Evolutionary conservation across 108 stramenopile genomes (phyloP), one percentile per base, ranked within the genome.

Genomic region (Cyclotella cryptica): DNA sequence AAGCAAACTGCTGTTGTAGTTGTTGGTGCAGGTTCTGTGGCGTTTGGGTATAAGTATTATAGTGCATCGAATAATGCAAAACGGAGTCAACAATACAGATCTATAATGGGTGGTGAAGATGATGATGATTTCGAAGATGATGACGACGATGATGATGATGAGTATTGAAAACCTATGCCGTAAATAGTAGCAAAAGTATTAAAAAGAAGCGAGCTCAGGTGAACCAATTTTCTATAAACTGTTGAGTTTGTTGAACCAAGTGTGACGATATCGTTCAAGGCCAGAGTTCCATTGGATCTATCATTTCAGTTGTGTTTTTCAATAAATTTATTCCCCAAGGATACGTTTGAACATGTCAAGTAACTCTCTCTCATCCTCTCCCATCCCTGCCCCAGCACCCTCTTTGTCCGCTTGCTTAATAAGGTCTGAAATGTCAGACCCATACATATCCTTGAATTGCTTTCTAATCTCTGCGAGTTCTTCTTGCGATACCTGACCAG

Each of bases 281-380:
- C 4, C 35, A 35, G 35, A 35, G 35, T 35, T 35, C n/a, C n/a
- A n/a, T n/a, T 35, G 6, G 2, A 35, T 35, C 35, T 35, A 5
- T 35, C 35, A 35, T 35, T 35, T 35, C 35, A 35, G 2, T 35
- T 35, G 35, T 35, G 35, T 35, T 35, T 58, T 24, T 58, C 1
- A 3, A 4, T 58, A 1, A 27, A 27, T 27, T 63, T 18, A 41
- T 18, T 87, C 88, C 42, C 89, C 87, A 62, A 95, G 72, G 63
- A 95, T 88, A 15, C 80, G 67, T 69, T 92, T 93, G 86, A 96
- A 92, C 60, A 96, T 72, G 21, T 91, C 90, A 46, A 96, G 66
- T 13, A 95, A 66, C 58, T 92, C 94, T 46, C 81, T 87, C 29
- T 89, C 92, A 53, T 88, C 83, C 10, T 66, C 69, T 12, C 74